Base-by-base conservation (phyloP, 306 rosid species). In the Rosa persica region DNA sequence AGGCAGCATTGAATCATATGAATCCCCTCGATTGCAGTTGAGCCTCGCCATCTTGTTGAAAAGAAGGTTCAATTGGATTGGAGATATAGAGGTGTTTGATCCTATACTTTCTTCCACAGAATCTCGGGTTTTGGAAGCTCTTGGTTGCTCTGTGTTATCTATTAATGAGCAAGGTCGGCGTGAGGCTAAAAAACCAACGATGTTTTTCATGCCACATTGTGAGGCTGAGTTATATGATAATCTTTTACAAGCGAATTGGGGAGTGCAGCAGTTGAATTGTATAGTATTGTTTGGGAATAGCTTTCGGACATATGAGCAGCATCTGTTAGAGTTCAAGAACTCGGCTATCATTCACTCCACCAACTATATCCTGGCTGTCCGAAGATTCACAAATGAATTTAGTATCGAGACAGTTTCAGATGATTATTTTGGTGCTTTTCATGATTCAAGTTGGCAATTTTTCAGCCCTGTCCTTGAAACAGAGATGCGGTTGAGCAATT, bases 401-500 rank as follows among this genome's bases (percentile, higher is more conserved):
- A 85, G 40, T 75, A 82, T 90, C 61, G 30, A 85, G 75, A 88
- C 86, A 46, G 72, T 83, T 80, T 90, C 92, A 7, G 91, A 90
- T 80, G 91, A 92, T 78, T 92, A 88, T 81, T 92, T 86, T 78
- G 81, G 83, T 72, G 98, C 95, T 75, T 90, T 94, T 49, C 98
- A 90, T 76, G 92, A 90, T 81, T 89, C 92, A 58, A 94, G 98
- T 90, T 92, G 95, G 97, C 98, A 92, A 82, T 86, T 92, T 85
- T 92, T 94, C 78, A 66, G 88, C 62, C 86, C 90, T 46, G 72
- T 10, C 69, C 49, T 36, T 39, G 91, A 83, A 62, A 40, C 79
- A 52, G 71, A 84, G 85, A 73, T 88, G 74, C 86, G 76, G 64
- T 72, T 57, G 36, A 76, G 65, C 71, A 73, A 78, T 76, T 78